A percentile compares a stretch with the other conserved stretches of the same genome.
Evolutionary conservation across 2,329 filamentous ascomycete species (phyloP).

Genomic region (Tolypocladium capitatum): DNA sequence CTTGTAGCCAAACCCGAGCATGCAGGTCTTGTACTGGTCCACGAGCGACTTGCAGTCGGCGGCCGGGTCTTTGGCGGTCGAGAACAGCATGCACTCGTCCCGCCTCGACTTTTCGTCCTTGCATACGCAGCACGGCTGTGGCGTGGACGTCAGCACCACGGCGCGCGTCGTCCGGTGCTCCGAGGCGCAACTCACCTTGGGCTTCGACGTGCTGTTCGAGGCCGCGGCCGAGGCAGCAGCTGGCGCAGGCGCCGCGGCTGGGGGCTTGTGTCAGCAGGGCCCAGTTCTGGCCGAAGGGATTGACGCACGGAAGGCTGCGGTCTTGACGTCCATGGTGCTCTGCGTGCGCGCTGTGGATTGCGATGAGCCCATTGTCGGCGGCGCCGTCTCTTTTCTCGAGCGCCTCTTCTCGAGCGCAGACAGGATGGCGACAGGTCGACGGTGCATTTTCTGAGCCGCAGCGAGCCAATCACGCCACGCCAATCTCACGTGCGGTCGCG

Average conservation of each 20-base stretch:
- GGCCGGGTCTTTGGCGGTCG: constrained; percentile 66
- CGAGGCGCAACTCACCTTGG: constrained; percentile 22
- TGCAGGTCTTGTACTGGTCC: constrained; percentile 77
- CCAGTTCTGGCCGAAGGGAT: background rate
- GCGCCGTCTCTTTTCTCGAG: constrained; percentile 6
- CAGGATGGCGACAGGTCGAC: constrained; percentile 10
- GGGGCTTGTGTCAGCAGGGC: background rate
- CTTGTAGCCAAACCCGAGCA: constrained; percentile 87
- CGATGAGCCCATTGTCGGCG: background rate
- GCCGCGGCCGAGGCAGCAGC: constrained; percentile 15
- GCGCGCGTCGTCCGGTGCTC: background rate
- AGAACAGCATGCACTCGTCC: constrained; percentile 99
- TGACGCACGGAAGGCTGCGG: constrained; percentile 13
- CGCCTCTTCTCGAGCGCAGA: no score
- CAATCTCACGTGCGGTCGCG: constrained; percentile 15
- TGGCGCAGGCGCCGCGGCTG: background rate
- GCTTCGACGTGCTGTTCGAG: constrained; percentile 23
- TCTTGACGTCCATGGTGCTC: constrained; percentile 20
- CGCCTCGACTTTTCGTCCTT: constrained; percentile 84
- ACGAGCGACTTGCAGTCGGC: constrained; percentile 74
- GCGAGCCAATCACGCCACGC: background rate
- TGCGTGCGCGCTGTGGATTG: background rate
- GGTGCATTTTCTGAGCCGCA: background rate
- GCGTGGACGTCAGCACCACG: background rate
- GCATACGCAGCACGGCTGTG: constrained; percentile 91